Evolutionary conservation across 1,284 basidiomycete species (phyloP).

Genomic region (Moesziomyces sp.): DNA sequence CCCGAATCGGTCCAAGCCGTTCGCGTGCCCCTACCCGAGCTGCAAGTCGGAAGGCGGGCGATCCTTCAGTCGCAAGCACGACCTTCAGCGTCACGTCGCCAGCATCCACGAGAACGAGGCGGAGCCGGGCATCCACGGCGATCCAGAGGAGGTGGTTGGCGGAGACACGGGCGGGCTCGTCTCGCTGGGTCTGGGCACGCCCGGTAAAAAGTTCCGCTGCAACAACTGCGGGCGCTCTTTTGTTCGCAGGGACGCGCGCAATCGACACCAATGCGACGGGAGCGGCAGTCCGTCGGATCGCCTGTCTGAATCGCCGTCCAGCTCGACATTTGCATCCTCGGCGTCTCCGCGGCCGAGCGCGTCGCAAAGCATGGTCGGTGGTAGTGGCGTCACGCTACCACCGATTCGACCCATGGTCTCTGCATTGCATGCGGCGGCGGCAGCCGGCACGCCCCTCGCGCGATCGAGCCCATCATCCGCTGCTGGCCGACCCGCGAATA

Average conservation of each 20-base stretch:
- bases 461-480: not conserved
- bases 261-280: slow-evolving; percentile 56
- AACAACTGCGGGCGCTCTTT: slow-evolving; percentile 59
- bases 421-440: slow-evolving; percentile 9
- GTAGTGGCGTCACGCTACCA: slow-evolving; percentile 4
- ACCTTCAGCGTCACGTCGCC: slow-evolving; percentile 83
- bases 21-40: slow-evolving; percentile 80
- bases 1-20: slow-evolving; percentile 80
- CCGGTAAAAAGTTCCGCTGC: slow-evolving; percentile 64
- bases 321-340: slow-evolving; percentile 20
- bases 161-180: slow-evolving; percentile 54
- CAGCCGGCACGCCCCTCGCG: not conserved
- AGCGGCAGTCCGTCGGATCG: slow-evolving; percentile 17
- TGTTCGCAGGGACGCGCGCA: slow-evolving; percentile 62
- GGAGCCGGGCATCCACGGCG: slow-evolving; percentile 55
- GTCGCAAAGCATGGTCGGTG: slow-evolving; percentile 5
- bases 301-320: slow-evolving; percentile 19
- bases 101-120: slow-evolving; percentile 75
- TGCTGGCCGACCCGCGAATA: slow-evolving; percentile 13
- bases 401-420: slow-evolving; percentile 5
- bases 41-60: slow-evolving; percentile 74
- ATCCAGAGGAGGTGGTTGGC: slow-evolving; percentile 48
- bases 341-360: slow-evolving; percentile 20
- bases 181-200: slow-evolving; percentile 58
- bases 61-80: slow-evolving; percentile 88